These are phyloP conservation scores for Chlamydomonas asymmetrica DNA, from an alignment of 139 green algal species.

Conservation along the genomic window DNA sequence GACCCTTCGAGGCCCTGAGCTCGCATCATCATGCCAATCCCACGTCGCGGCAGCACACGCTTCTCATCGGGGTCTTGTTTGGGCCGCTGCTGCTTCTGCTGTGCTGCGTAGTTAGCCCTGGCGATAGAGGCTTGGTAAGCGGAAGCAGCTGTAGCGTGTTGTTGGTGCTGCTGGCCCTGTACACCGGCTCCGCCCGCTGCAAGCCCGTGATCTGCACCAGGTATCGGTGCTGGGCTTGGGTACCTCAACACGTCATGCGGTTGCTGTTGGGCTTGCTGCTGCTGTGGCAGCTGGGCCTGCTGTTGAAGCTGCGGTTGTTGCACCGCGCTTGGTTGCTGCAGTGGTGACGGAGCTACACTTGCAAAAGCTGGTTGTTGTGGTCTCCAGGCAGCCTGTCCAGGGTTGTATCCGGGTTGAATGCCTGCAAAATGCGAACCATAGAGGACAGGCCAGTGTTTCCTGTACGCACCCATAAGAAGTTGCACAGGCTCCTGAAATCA, in stretches of 20 bases:
- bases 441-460: too few species aligned
- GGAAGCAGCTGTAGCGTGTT: neutral
- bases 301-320: neutral
- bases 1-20: constrained; percentile 29
- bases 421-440: too few species aligned
- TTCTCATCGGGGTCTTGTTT: neutral
- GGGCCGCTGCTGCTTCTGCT: neutral
- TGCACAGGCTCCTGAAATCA: too few species aligned
- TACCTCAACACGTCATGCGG: neutral
- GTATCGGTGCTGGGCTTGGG: neutral
- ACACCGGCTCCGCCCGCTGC: neutral
- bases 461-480: too few species aligned
- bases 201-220: neutral
- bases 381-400: too few species aligned
- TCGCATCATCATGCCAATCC: constrained; percentile 20
- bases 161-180: neutral
- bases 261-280: neutral
- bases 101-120: neutral
- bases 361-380: too few species aligned
- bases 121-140: neutral
- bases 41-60: constrained; percentile 27
- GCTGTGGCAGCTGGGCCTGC: neutral
- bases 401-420: too few species aligned
- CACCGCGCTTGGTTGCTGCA: neutral
- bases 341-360: too few species aligned